Base-by-base conservation (phyloP, 2,329 filamentous ascomycete species). In the Trichoderma gracile region DNA sequence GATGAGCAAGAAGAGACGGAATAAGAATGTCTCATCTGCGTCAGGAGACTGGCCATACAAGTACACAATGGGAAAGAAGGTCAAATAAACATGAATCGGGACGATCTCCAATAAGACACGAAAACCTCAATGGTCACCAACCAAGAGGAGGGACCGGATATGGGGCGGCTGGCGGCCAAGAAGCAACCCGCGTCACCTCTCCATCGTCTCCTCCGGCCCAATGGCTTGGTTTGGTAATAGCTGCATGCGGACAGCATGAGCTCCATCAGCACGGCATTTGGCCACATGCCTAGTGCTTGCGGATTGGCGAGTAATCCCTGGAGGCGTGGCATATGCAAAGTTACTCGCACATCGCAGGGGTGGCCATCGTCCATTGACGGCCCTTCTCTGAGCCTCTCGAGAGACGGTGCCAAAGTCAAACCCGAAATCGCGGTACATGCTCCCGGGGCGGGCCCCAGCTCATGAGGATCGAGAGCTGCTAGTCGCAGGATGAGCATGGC, bases 361-460 rank as follows among this genome's bases (percentile, higher is more conserved):
- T 5, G 33, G 33, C 4, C 33, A 14, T 52, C 49, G 49, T 33
- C 49, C 46, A 23, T 49, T 3, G 21, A 33, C 19, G 49, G 27
- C n/a, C 14, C 49, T 33, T 17, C 49, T 33, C 17, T 52, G 33
- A 17, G 9, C 33, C 27, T 33, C 33, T 3, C 33, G 17, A 19
- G 27, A 2, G 52, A 52, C 52, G 43, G 63, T 47, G 30, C 57
- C 57, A 61, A 53, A 61, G 38, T 52, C 63, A 60, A 65, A 55
- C 38, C 64, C 64, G 64, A 58, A 55, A 57, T 57, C 52, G 58
- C 58, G 64, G 63, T 57, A 49, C 54, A 56, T 59, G 46, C 63
- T 57, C 45, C 54, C 46, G 57, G 43, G 57, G 56, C 56, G 63
- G 55, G 56, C 19, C 19, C 54, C 43, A 50, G 19, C 53, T 49